phyloP scores from a whole-genome alignment of 345 rosid species.

The Populus nigra region DNA sequence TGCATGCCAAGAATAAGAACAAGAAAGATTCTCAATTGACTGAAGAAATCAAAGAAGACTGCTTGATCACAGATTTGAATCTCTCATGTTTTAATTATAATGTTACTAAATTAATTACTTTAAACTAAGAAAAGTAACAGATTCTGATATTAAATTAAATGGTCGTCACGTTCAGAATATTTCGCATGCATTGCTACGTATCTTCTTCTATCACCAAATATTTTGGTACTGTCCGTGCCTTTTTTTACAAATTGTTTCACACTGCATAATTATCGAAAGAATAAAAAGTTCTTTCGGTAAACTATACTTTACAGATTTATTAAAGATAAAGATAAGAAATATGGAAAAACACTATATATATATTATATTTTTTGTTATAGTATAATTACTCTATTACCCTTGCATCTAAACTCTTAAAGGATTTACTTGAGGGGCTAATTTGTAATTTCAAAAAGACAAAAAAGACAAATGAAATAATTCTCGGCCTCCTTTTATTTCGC shows the following conservation, averaged over 20 bases:
- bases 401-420: too few relatives aligned
- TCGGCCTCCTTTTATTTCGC: slow-evolving; percentile 4
- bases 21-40: slow-evolving; percentile 8
- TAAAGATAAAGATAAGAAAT: too few relatives aligned
- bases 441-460: too few relatives aligned
- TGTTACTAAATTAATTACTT: neutral
- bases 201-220: neutral
- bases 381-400: too few relatives aligned
- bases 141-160: slow-evolving; percentile 19
- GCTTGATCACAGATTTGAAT: slow-evolving; percentile 7
- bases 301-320: slow-evolving; percentile 1
- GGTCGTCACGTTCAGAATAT: slow-evolving; percentile 18
- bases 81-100: neutral
- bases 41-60: neutral
- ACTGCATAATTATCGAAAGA: neutral
- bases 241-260: neutral
- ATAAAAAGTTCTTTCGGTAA: slow-evolving; percentile 15
- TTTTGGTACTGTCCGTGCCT: neutral
- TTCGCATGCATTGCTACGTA: slow-evolving; percentile 29
- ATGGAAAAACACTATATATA: too few relatives aligned
- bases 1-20: slow-evolving; percentile 15
- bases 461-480: too few relatives aligned
- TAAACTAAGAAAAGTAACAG: slow-evolving; percentile 6
- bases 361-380: too few relatives aligned
- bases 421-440: too few relatives aligned